Evolutionary conservation across 305 asterid genomes (phyloP).

Genomic region (Ilex paraguariensis): DNA sequence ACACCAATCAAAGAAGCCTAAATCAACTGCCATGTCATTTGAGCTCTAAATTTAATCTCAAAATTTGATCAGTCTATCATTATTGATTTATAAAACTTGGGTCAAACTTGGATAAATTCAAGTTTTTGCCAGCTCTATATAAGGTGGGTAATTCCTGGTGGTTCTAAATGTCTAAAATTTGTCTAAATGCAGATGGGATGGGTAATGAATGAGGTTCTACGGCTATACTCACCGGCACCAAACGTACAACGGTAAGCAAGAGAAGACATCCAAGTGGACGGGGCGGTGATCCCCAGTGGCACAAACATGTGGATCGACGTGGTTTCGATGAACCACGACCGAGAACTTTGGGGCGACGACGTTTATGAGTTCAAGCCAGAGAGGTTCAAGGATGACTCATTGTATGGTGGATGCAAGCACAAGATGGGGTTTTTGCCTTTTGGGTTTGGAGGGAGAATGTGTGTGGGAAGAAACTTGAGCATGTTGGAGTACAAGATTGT

Average conservation of each 20-base stretch:
- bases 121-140: no score
- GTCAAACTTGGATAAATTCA: no score
- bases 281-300: neutral
- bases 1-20: no score
- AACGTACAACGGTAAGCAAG: slow-evolving; percentile 1
- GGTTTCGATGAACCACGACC: neutral
- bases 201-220: slow-evolving; percentile 1
- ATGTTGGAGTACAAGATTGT: slow-evolving; percentile 72
- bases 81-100: no score
- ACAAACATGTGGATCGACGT: slow-evolving; percentile 2
- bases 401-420: slow-evolving; percentile 64
- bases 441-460: slow-evolving; percentile 94
- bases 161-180: no score
- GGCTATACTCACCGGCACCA: slow-evolving; percentile 1
- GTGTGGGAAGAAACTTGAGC: slow-evolving; percentile 66
- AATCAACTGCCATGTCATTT: no score
- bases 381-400: slow-evolving; percentile 1
- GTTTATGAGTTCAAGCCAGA: slow-evolving; percentile 3
- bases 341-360: neutral
- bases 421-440: slow-evolving; percentile 89
- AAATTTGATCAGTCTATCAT: no score
- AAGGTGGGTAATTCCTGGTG: no score
- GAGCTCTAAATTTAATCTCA: no score
- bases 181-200: slow-evolving; percentile 1
- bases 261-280: neutral